Evolutionary conservation across 2,329 filamentous ascomycete species (phyloP).

Genomic region (Epichloe sp.): DNA sequence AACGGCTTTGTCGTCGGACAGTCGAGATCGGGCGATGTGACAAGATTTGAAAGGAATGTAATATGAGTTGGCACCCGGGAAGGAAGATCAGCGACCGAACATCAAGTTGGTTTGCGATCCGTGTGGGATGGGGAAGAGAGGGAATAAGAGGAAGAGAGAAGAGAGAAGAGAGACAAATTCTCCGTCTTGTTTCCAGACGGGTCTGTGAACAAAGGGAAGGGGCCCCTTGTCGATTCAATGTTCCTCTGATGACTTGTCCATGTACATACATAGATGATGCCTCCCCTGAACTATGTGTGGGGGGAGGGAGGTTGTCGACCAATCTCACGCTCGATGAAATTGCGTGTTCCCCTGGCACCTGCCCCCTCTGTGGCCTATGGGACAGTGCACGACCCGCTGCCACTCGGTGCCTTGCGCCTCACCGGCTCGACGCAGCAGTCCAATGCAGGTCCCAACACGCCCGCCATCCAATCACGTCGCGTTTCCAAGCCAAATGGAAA

Average conservation of each 20-base stretch:
- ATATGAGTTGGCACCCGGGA: neutral
- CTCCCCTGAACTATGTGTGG: neutral
- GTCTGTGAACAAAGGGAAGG: neutral
- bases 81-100: neutral
- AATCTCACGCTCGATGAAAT: neutral
- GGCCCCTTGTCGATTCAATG: neutral
- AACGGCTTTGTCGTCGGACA: neutral
- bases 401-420: neutral
- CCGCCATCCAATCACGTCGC: conserved; percentile 5
- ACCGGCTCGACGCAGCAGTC: neutral
- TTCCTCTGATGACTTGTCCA: neutral
- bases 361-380: too few relatives aligned
- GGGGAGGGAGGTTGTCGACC: too few relatives aligned
- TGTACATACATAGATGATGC: neutral
- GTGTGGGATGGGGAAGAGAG: neutral
- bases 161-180: neutral
- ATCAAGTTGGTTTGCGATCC: neutral
- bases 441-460: conserved; percentile 9
- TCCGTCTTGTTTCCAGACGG: neutral
- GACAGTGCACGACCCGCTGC: neutral
- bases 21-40: neutral
- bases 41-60: neutral
- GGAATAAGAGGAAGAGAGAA: neutral
- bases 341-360: neutral
- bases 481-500: conserved; percentile 5